Conservation (phyloP, 495 filamentous ascomycete genomes). For the Tuber borchii region DNA sequence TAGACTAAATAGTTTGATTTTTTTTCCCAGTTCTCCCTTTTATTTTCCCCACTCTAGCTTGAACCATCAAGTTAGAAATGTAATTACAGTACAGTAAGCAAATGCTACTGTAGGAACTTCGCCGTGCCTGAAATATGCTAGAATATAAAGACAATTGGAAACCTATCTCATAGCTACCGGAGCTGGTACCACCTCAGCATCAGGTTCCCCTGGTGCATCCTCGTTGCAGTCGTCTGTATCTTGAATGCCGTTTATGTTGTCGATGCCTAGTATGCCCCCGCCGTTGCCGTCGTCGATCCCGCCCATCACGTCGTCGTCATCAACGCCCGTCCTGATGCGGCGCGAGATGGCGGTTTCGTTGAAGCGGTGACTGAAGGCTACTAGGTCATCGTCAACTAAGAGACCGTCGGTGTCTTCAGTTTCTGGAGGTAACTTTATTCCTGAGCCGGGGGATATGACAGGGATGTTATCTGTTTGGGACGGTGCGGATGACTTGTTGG, state of each 20-base stretch:
- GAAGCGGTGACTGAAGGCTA: conserved; percentile 38
- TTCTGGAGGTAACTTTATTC: conserved; percentile 39
- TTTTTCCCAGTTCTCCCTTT: neutral
- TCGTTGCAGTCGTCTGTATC: neutral
- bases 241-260: neutral
- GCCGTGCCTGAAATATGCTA: neutral
- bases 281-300: neutral
- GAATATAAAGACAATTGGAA: neutral
- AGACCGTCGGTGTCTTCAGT: conserved; percentile 29
- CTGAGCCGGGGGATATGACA: conserved; percentile 29
- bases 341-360: conserved; percentile 8
- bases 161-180: neutral
- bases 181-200: neutral
- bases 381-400: conserved; percentile 35
- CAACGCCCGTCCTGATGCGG: neutral
- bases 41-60: neutral
- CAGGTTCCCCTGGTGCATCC: neutral
- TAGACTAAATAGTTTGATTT: neutral
- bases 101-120: neutral
- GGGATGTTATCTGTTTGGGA: conserved; percentile 28
- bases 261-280: neutral
- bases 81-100: neutral
- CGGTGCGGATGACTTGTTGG: neutral
- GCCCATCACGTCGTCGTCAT: neutral
- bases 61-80: neutral